A percentile compares a stretch with the other conserved stretches of the same genome.
These are phyloP conservation scores for Choiromyces venosus DNA, from an alignment of 495 filamentous ascomycete genomes.

Conservation along the genomic window DNA sequence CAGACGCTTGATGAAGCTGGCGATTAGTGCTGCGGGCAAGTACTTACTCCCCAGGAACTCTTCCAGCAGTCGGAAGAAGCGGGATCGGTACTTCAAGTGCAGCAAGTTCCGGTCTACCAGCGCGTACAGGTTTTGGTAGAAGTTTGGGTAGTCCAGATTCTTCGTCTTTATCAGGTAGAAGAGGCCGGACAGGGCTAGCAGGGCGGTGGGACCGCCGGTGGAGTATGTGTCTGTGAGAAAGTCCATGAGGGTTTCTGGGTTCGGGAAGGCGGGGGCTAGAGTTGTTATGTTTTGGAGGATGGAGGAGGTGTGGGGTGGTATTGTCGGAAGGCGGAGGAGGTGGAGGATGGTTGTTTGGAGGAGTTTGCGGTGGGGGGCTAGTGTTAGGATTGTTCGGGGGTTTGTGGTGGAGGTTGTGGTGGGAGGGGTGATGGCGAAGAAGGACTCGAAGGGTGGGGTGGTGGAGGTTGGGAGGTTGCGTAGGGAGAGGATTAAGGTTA, in stretches of 20 bases:
- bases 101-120: conserved; percentile 76
- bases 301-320: not conserved
- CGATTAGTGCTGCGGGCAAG: conserved; percentile 81
- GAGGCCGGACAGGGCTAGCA: conserved; percentile 84
- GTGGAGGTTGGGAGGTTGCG: conserved; percentile 58
- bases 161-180: conserved; percentile 90
- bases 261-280: conserved; percentile 76
- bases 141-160: conserved; percentile 92
- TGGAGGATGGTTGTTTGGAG: conserved; percentile 82
- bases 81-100: conserved; percentile 87
- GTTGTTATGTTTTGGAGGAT: conserved; percentile 69
- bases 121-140: conserved; percentile 91
- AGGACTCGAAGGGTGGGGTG: conserved; percentile 57
- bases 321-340: conserved; percentile 56
- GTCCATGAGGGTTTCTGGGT: conserved; percentile 89
- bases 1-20: conserved; percentile 91
- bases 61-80: conserved; percentile 87
- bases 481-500: conserved; percentile 61
- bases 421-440: conserved; percentile 53
- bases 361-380: conserved; percentile 61
- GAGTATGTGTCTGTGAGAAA: conserved; percentile 92
- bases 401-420: conserved; percentile 42
- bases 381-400: conserved; percentile 51
- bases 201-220: conserved; percentile 72
- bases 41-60: conserved; percentile 89